Conservation (phyloP, 495 filamentous ascomycete species). For the Entonaema liquescens region DNA sequence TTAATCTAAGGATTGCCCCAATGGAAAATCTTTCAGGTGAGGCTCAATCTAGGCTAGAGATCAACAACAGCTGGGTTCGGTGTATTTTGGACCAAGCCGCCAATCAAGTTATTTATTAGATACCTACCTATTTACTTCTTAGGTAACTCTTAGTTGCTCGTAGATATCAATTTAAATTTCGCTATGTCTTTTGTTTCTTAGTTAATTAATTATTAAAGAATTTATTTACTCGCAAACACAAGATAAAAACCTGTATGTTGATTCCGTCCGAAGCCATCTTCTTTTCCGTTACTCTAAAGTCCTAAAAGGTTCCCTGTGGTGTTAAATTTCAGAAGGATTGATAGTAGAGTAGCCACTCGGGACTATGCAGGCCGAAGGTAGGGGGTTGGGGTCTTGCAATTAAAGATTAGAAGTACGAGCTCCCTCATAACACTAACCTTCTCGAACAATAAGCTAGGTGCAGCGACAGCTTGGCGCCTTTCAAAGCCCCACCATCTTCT, state of each 20-base stretch:
- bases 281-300: not conserved
- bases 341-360: not conserved
- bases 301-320: not conserved
- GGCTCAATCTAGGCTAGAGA: slow-evolving; percentile 34
- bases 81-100: not conserved
- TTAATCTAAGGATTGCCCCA: not conserved
- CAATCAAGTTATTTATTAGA: slow-evolving; percentile 1
- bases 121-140: too few relatives aligned
- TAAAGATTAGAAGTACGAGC: not conserved
- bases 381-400: slow-evolving; percentile 2
- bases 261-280: not conserved
- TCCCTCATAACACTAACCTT: not conserved
- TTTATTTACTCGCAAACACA: not conserved
- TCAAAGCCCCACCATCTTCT: slow-evolving; percentile 30
- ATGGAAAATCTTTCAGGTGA: slow-evolving; percentile 28
- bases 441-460: slow-evolving; percentile 20
- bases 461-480: slow-evolving; percentile 21
- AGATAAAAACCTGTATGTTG: not conserved
- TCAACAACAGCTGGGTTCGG: slow-evolving; percentile 36
- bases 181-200: not conserved
- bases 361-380: not conserved
- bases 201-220: not conserved
- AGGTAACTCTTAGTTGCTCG: not conserved
- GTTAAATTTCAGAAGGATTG: slow-evolving; percentile 2
- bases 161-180: too few relatives aligned